These are phyloP conservation scores for Psilocybe cyanescens DNA, from an alignment of 768 basidiomycete genomes.

Conservation along the genomic window DNA sequence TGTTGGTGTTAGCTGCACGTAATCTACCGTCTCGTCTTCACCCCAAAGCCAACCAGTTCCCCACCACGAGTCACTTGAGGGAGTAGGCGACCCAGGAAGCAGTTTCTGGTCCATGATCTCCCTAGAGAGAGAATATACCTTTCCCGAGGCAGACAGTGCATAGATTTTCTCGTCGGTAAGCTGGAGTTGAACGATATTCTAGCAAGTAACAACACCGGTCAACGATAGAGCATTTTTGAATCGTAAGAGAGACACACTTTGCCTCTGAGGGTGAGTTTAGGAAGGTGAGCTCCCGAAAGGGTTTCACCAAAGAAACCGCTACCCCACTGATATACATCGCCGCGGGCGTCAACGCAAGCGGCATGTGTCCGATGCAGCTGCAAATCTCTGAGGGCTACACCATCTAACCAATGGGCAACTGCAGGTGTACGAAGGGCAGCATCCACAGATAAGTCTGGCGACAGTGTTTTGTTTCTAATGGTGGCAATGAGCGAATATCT, in stretches of 20 bases:
- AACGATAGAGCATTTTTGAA: conserved; percentile 1
- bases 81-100: conserved; percentile 38
- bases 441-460: conserved; percentile 38
- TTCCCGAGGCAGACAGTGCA: conserved; percentile 79
- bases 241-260: conserved; percentile 47
- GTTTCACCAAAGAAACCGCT: conserved; percentile 54
- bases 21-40: conserved; percentile 54
- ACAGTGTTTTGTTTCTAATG: conserved; percentile 49
- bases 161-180: conserved; percentile 66
- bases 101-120: conserved; percentile 50
- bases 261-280: conserved; percentile 61
- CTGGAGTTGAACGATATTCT: conserved; percentile 75
- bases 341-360: conserved; percentile 77
- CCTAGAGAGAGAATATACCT: conserved; percentile 70
- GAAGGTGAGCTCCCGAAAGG: conserved; percentile 31
- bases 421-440: conserved; percentile 54
- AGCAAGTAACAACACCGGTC: neutral
- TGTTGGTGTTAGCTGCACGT: conserved; percentile 62
- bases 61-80: conserved; percentile 62
- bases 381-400: conserved; percentile 74
- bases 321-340: conserved; percentile 89
- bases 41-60: conserved; percentile 62
- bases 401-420: conserved; percentile 60
- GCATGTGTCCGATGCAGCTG: conserved; percentile 68
- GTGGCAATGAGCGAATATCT: neutral